Conservation (phyloP, 768 basidiomycete species). For the Hypholoma sublateritium region DNA sequence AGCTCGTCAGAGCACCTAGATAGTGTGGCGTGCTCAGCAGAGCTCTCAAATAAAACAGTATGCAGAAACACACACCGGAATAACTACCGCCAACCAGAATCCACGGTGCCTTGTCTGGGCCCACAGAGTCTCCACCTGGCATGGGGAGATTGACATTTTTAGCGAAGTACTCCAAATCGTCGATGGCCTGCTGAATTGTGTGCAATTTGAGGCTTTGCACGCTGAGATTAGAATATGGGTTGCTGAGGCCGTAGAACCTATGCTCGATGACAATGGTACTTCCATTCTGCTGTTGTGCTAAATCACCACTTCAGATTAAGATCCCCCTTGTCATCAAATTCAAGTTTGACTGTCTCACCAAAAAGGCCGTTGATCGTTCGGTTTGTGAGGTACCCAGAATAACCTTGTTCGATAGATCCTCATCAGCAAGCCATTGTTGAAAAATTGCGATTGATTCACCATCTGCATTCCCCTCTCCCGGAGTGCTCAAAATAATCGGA, state of each 20-base stretch:
- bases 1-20: constrained; percentile 48
- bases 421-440: neutral
- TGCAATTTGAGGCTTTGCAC: constrained; percentile 56
- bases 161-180: constrained; percentile 71
- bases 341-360: constrained; percentile 20
- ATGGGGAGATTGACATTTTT: constrained; percentile 65
- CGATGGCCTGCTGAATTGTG: constrained; percentile 74
- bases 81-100: constrained; percentile 53
- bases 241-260: constrained; percentile 76
- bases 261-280: constrained; percentile 68
- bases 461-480: constrained; percentile 62
- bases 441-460: constrained; percentile 27
- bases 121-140: constrained; percentile 61
- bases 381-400: constrained; percentile 62
- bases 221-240: constrained; percentile 61
- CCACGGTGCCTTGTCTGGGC: constrained; percentile 55
- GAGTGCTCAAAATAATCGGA: constrained; percentile 64
- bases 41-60: neutral
- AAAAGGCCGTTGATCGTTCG: constrained; percentile 60
- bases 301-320: neutral
- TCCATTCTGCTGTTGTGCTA: constrained; percentile 63
- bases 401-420: constrained; percentile 26
- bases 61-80: constrained; percentile 31
- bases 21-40: neutral
- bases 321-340: neutral